Evolutionary conservation across 495 filamentous ascomycete species (phyloP).

Genomic region (Tirmania nivea): DNA sequence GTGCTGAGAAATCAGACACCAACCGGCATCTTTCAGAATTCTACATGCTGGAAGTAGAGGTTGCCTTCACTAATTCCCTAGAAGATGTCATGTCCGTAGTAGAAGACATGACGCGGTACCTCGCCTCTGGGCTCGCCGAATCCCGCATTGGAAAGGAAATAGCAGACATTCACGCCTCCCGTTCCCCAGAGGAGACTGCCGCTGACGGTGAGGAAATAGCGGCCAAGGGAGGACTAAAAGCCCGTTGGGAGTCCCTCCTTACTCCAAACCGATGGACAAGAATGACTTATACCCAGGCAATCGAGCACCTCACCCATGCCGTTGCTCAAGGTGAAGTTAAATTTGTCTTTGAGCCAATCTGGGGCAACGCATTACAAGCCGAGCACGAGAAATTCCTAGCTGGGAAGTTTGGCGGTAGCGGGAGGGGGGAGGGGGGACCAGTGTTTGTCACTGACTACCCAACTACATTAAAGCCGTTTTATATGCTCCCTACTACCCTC

Average conservation of each 20-base stretch:
- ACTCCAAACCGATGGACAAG: constrained; percentile 43
- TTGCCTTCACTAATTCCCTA: constrained; percentile 52
- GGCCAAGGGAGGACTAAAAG: constrained; percentile 20
- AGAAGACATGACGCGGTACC: constrained; percentile 49
- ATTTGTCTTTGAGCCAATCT: constrained; percentile 46
- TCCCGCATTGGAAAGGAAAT: constrained; percentile 44
- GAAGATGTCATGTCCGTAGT: constrained; percentile 49
- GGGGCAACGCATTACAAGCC: constrained; percentile 57
- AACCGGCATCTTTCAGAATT: constrained; percentile 90
- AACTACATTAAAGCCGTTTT: constrained; percentile 71
- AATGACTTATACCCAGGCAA: constrained; percentile 65
- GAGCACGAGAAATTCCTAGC: constrained; percentile 90
- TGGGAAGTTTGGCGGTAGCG: constrained; percentile 33
- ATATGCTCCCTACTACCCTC: constrained; percentile 39
- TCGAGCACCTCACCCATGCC: constrained; percentile 42
- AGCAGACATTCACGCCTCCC: constrained; percentile 10
- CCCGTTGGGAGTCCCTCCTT: constrained; percentile 50
- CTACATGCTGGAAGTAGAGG: constrained; percentile 92
- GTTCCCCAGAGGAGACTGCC: constrained; percentile 7
- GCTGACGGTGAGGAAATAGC: constrained; percentile 14
- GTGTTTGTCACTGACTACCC: constrained; percentile 93
- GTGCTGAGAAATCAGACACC: constrained; percentile 87
- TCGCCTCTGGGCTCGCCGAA: constrained; percentile 33
- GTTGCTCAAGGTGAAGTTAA: constrained; percentile 25
- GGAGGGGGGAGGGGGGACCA: constrained; percentile 27